A percentile compares a stretch with the other conserved stretches of the same genome.
phyloP scores from a whole-genome alignment of 208 protist genomes.

The Vickermania ingenoplastis region DNA sequence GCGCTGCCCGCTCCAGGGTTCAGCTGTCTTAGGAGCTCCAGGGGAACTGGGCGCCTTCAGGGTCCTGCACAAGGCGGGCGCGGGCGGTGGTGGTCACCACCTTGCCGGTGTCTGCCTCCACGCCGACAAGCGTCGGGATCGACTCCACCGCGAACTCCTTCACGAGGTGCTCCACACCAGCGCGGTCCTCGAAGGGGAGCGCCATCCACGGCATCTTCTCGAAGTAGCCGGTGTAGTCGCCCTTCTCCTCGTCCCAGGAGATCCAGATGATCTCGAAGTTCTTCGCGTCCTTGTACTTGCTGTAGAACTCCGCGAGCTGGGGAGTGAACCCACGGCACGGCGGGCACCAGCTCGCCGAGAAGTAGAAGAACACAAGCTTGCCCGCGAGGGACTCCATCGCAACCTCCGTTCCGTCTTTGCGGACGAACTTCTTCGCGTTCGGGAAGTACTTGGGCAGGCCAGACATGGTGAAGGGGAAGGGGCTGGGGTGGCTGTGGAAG shows the following conservation, averaged over 20 bases:
- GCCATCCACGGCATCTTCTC: no score
- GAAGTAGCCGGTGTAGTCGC: conserved; percentile 52
- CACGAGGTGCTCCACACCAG: conserved; percentile 17
- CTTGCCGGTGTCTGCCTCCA: conserved; percentile 72
- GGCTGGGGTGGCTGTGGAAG: not conserved
- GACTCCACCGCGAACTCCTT: conserved; percentile 51
- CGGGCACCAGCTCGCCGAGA: conserved; percentile 75
- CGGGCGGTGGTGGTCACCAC: conserved; percentile 51
- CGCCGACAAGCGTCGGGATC: conserved; percentile 63
- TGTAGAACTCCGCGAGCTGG: conserved; percentile 49
- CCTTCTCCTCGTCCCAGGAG: conserved; percentile 39
- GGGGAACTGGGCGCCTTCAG: conserved; percentile 55
- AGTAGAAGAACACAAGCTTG: conserved; percentile 58
- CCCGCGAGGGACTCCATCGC: conserved; percentile 22
- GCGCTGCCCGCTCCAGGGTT: no score
- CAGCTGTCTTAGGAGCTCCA: no score
- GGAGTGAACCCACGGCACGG: conserved; percentile 77
- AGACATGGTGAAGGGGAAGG: conserved; percentile 30
- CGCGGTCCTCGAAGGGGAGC: no score
- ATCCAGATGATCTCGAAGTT: conserved; percentile 67
- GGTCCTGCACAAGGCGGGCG: conserved; percentile 39
- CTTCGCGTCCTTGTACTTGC: conserved; percentile 16
- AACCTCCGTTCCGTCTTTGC: conserved; percentile 22
- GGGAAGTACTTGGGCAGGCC: conserved; percentile 56
- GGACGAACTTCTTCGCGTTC: conserved; percentile 28